Conservation (phyloP, 139 green algal genomes). For the Chlamydomonas asymmetrica region DNA sequence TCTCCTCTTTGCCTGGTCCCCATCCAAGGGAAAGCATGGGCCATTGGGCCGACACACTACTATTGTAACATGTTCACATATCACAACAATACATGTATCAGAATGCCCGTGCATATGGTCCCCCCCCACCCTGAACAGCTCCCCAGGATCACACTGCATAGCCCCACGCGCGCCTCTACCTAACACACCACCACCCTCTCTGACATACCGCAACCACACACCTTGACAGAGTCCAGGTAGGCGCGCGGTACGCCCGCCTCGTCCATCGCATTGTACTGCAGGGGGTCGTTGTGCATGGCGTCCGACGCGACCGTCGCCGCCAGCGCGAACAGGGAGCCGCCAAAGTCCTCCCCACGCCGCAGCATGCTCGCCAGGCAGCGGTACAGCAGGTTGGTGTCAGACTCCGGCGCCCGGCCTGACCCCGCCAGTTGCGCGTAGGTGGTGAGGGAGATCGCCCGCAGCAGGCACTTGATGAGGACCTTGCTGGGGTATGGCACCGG, state of each 20-base stretch:
- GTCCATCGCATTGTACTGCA: constrained; percentile 77
- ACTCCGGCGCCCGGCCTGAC: constrained; percentile 32
- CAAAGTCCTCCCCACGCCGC: constrained; percentile 72
- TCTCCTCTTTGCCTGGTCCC: too few species aligned
- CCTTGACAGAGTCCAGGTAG: constrained; percentile 71
- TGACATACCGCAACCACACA: too few species aligned
- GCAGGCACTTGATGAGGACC: constrained; percentile 88
- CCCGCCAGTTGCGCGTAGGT: constrained; percentile 66
- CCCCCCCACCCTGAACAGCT: too few species aligned
- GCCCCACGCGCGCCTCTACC: too few species aligned
- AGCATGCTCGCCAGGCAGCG: constrained; percentile 71
- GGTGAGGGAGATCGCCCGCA: constrained; percentile 81
- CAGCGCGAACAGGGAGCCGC: constrained; percentile 86
- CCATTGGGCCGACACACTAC: too few species aligned
- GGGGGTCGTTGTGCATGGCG: constrained; percentile 92
- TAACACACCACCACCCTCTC: too few species aligned
- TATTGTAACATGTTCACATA: too few species aligned
- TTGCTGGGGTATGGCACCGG: constrained; percentile 60
- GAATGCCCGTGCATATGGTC: too few species aligned
- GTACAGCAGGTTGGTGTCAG: constrained; percentile 51
- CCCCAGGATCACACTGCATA: too few species aligned
- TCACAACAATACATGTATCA: too few species aligned
- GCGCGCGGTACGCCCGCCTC: constrained; percentile 76
- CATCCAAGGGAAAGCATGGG: too few species aligned
- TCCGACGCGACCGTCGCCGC: constrained; percentile 85